Conservation (phyloP, 768 basidiomycete genomes). For the Coprinopsis sp. region DNA sequence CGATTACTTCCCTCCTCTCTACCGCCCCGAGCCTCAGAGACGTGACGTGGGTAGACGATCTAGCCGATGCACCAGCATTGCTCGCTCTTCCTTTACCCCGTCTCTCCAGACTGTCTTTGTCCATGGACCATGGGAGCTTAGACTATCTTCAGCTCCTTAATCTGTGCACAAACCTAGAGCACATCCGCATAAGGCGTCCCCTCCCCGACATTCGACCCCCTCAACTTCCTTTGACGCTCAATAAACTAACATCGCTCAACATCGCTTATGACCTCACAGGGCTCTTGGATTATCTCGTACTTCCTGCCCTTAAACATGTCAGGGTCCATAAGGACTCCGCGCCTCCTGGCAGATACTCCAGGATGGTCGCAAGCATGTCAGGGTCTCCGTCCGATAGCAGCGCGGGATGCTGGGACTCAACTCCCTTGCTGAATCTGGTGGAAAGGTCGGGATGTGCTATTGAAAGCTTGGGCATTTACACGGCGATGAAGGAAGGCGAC, state of each 20-base stretch:
- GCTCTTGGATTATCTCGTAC: constrained; percentile 26
- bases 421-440: constrained; percentile 23
- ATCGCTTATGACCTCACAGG: constrained; percentile 27
- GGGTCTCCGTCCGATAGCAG: constrained; percentile 10
- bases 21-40: constrained; percentile 24
- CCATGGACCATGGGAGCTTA: constrained; percentile 27
- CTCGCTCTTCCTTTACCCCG: constrained; percentile 25
- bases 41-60: constrained; percentile 30
- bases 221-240: constrained; percentile 22
- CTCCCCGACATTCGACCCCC: constrained; percentile 16
- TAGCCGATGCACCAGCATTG: constrained; percentile 27
- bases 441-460: constrained; percentile 27
- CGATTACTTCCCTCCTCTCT: constrained; percentile 24
- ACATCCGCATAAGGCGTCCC: constrained; percentile 28
- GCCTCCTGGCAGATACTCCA: constrained; percentile 10
- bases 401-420: constrained; percentile 20
- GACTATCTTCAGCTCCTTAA: constrained; percentile 28
- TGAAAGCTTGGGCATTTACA: constrained; percentile 22
- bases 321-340: constrained; percentile 24
- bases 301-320: constrained; percentile 27
- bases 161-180: constrained; percentile 29
- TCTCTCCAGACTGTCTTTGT: constrained; percentile 25
- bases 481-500: constrained; percentile 25
- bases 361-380: constrained; percentile 10
- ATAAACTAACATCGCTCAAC: constrained; percentile 28